Evolutionary conservation across 2,329 filamentous ascomycete species (phyloP).

Genomic region (Colletotrichum liaoningense): DNA sequence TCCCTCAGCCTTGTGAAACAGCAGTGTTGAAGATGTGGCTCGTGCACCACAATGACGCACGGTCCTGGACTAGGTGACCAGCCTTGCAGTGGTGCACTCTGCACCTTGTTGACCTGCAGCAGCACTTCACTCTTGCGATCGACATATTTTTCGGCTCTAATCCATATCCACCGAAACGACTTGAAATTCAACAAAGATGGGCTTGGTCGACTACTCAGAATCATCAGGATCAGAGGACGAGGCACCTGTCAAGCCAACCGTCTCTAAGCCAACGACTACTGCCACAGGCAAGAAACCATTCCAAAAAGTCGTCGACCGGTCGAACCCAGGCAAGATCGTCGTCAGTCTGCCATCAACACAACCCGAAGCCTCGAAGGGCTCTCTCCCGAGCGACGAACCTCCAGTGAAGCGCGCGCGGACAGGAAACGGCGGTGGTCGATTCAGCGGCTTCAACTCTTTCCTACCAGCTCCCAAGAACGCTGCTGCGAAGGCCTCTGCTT

Average conservation of each 20-base stretch:
- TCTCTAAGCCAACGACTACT: conserved; percentile 44
- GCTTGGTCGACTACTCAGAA: conserved; percentile 85
- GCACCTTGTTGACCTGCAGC: not conserved
- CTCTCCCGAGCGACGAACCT: conserved; percentile 58
- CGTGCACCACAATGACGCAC: conserved; percentile 24
- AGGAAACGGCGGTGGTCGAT: conserved; percentile 66
- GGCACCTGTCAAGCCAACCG: conserved; percentile 40
- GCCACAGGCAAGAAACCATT: conserved; percentile 66
- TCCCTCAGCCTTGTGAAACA: conserved; percentile 39
- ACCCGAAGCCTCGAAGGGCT: conserved; percentile 44
- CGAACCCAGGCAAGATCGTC: conserved; percentile 85
- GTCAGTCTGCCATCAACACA: conserved; percentile 76
- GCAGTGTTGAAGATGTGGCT: conserved; percentile 15
- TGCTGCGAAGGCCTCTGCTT: conserved; percentile 50
- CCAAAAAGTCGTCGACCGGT: conserved; percentile 84
- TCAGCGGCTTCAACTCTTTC: conserved; percentile 87
- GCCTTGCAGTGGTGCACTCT: conserved; percentile 19
- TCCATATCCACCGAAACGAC: not conserved
- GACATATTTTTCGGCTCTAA: not conserved
- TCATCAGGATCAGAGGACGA: conserved; percentile 75
- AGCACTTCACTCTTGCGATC: not conserved
- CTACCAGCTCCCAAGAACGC: conserved; percentile 84
- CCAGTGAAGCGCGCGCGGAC: conserved; percentile 79
- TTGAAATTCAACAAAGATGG: conserved; percentile 66
- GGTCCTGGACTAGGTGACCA: not conserved